Percentiles rank a stretch among this genome's conserved stretches.
Conservation (phyloP, 305 asterid species). For the Ajuga reptans region DNA sequence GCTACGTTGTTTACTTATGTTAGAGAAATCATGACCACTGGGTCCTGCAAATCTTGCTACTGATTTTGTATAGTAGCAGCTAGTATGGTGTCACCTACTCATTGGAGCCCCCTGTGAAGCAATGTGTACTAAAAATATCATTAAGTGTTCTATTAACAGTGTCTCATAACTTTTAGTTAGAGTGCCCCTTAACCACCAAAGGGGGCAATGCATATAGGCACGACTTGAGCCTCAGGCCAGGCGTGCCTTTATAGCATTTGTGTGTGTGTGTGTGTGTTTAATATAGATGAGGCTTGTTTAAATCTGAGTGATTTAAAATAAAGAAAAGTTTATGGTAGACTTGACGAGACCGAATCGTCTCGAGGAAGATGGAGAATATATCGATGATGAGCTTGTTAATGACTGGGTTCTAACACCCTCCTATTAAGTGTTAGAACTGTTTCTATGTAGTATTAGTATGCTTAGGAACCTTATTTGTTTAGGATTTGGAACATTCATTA, state of each 20-base stretch:
- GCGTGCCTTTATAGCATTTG: background rate
- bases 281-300: background rate
- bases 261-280: background rate
- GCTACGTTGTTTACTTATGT: background rate
- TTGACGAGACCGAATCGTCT: background rate
- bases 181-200: background rate
- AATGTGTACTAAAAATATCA: background rate
- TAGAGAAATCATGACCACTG: background rate
- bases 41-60: background rate
- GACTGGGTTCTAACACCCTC: too few relatives aligned
- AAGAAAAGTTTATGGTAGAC: background rate
- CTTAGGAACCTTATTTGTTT: too few relatives aligned
- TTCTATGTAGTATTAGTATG: too few relatives aligned
- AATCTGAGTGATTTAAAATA: background rate
- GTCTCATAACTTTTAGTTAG: background rate
- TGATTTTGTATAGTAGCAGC: background rate
- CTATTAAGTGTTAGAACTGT: background rate
- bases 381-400: too few relatives aligned
- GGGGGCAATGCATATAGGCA: background rate
- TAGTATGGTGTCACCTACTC: background rate
- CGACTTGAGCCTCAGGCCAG: background rate
- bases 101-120: background rate
- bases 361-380: background rate
- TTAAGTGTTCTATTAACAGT: background rate
- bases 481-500: too few relatives aligned